phyloP scores from a whole-genome alignment of 139 green algal species.

The Pleodorina starrii region DNA sequence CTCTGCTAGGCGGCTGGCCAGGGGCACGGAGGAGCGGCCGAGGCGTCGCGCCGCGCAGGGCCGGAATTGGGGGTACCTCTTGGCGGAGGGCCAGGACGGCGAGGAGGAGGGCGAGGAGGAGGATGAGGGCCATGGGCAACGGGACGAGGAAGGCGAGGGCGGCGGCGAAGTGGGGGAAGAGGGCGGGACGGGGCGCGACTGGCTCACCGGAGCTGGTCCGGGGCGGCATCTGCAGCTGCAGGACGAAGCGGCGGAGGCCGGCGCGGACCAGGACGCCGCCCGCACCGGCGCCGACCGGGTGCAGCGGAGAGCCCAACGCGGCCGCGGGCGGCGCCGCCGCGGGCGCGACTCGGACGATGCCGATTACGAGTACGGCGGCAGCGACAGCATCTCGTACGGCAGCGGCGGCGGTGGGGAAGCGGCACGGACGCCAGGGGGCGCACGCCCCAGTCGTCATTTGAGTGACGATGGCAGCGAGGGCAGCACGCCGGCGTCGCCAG shows the following conservation, averaged over 20 bases:
- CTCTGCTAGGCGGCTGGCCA: neutral
- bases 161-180: neutral
- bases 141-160: neutral
- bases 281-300: neutral
- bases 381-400: neutral
- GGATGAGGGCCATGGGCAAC: neutral
- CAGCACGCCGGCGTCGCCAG: neutral
- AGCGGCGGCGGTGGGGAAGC: neutral
- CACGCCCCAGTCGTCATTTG: neutral
- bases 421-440: neutral
- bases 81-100: constrained; percentile 8
- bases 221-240: neutral
- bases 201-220: neutral
- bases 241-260: neutral
- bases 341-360: neutral
- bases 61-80: constrained; percentile 7
- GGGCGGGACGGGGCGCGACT: too few relatives aligned
- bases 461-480: constrained; percentile 48
- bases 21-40: neutral
- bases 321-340: neutral
- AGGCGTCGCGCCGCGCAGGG: neutral
- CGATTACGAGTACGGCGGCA: constrained; percentile 33
- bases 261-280: neutral
- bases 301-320: too few relatives aligned
- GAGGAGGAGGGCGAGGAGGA: constrained; percentile 1